phyloP scores from a whole-genome alignment of 164 flowering plant genomes.

The Stephania yunnanensis region DNA sequence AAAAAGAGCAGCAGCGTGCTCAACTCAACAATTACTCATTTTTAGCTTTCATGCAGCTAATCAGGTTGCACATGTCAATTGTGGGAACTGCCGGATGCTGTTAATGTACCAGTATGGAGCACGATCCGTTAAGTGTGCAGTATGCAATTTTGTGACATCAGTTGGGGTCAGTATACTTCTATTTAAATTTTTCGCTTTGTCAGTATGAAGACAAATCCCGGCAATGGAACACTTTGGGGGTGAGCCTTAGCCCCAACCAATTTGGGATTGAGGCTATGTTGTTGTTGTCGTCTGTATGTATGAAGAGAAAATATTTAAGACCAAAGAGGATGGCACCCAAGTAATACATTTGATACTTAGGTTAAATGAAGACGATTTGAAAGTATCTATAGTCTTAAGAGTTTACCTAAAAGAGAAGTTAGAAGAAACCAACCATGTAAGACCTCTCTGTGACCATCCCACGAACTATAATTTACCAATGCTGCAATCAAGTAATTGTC shows the following conservation, averaged over 20 bases:
- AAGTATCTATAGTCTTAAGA: neutral
- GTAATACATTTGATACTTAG: neutral
- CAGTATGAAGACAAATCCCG: neutral
- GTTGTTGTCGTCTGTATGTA: neutral
- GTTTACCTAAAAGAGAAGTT: neutral
- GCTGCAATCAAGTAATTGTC: neutral
- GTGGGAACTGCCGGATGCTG: conserved; percentile 82
- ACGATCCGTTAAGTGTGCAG: conserved; percentile 86
- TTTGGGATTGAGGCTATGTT: too few relatives aligned
- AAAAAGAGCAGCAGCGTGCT: neutral
- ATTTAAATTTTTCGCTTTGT: neutral
- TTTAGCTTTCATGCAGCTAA: conserved; percentile 47
- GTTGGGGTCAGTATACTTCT: conserved; percentile 54
- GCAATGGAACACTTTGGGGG: too few relatives aligned
- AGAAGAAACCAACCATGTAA: neutral
- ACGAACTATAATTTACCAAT: neutral
- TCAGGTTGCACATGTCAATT: conserved; percentile 89
- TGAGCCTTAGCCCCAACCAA: too few relatives aligned
- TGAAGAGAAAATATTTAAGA: neutral
- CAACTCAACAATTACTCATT: neutral
- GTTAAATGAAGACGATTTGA: neutral
- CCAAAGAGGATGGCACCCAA: neutral
- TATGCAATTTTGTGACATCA: conserved; percentile 83
- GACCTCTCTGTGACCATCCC: neutral
- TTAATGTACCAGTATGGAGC: conserved; percentile 96